These are phyloP conservation scores for Helotiales sp. DNA, from an alignment of 2,329 filamentous ascomycete species.

Conservation along the genomic window DNA sequence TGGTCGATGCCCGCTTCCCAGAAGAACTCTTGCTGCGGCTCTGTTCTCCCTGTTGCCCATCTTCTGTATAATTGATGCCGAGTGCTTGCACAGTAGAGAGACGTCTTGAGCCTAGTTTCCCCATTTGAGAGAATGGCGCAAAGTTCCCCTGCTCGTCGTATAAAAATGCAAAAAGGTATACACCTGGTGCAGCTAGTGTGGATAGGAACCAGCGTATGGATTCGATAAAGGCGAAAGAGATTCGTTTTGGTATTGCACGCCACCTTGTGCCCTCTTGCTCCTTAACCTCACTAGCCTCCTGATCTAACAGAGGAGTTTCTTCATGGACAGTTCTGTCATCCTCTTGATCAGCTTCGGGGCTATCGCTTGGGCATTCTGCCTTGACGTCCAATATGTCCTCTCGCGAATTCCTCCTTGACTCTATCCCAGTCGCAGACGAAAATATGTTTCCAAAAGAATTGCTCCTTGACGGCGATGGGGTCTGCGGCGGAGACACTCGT, in stretches of 20 bases:
- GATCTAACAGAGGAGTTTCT: conserved; percentile 67
- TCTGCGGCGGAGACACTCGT: conserved; percentile 70
- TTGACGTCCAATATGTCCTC: conserved; percentile 49
- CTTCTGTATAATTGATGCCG: conserved; percentile 38
- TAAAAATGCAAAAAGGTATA: conserved; percentile 83
- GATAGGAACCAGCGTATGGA: conserved; percentile 80
- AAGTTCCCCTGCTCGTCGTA: conserved; percentile 82
- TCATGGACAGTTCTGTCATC: conserved; percentile 56
- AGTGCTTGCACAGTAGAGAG: conserved; percentile 43
- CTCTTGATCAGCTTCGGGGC: conserved; percentile 44
- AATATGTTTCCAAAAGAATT: conserved; percentile 59
- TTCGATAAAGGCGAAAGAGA: conserved; percentile 74
- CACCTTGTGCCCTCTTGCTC: conserved; percentile 49
- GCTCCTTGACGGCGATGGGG: conserved; percentile 60
- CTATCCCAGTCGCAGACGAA: conserved; percentile 31
- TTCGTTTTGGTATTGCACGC: conserved; percentile 66
- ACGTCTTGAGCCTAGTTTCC: conserved; percentile 54
- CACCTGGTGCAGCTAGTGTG: conserved; percentile 77
- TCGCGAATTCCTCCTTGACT: conserved; percentile 42
- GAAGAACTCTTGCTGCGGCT: conserved; percentile 28
- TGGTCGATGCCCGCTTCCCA: conserved; percentile 28
- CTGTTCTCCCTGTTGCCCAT: conserved; percentile 21
- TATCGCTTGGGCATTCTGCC: conserved; percentile 44
- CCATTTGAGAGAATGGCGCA: conserved; percentile 75
- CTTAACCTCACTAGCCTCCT: conserved; percentile 46